Evolutionary conservation across 2,329 filamentous ascomycete genomes (phyloP), one percentile per base, ranked within the genome.

Genomic region (Stagonosporopsis chrysanthemi): DNA sequence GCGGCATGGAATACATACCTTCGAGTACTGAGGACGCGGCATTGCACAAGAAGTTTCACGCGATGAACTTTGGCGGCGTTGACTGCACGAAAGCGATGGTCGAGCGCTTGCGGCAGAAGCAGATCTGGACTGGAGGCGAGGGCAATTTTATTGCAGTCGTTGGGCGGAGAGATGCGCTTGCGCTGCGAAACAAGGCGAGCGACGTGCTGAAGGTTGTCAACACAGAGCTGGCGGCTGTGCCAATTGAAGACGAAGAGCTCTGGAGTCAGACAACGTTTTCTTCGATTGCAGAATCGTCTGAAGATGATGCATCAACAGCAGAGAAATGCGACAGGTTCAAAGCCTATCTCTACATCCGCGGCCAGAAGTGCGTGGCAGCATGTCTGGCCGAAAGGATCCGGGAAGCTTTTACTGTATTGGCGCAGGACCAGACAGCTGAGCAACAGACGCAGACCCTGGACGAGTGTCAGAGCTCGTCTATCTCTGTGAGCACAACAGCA

Each of bases 1-100:
- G 87, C 65, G 84, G 85, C 1, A 90, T 90, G 87, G 84, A 87
- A 50, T 90, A 89, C 64, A 81, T 86, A 31, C 83, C 86, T 4
- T 88, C 86, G 0, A 83, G 84, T 46, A 74, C 78, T 6, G 86
- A 88, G 65, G 87, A 90, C 64, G 78, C 80, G n/a, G 82, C 81
- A 6, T 68, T 89, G 51, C 87, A 90, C 68, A 83, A 83, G 62
- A 86, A 85, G 61, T 89, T 86, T 63, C 87, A 89, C 69, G 82
- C 83, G 33, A 83, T 85, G 75, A 84, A 86, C 63, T 77, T 82
- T 2, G 82, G 83, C 23, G 87, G 87, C 1, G 82, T 88, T 19
- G 84, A 88, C 62, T 78, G 88, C 33, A 82, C 83, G 17, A 86
- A 84, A 70, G 79, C 81, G 17, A 85, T 87, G 64, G 78, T 84